Evolutionary conservation across 2,329 filamentous ascomycete species (phyloP).

Genomic region (Beauveria sp.): DNA sequence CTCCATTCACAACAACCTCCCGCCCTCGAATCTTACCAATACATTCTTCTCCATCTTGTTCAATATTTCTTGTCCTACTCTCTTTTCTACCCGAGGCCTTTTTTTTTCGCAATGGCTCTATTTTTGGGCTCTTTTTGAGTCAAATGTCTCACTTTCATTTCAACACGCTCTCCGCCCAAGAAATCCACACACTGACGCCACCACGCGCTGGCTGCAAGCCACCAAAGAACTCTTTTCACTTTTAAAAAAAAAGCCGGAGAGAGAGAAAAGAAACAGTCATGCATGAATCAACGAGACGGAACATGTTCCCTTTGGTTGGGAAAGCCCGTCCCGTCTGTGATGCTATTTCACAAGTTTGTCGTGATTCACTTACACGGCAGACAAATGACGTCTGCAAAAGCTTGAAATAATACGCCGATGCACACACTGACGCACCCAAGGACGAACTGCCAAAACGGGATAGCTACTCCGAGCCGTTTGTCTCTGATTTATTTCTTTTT

Average conservation of each 20-base stretch:
- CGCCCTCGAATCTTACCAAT: too few species aligned
- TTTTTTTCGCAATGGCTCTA: background rate
- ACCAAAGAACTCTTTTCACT: background rate
- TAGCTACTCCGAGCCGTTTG: slow-evolving; percentile 4
- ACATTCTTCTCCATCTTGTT: background rate
- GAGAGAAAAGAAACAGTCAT: background rate
- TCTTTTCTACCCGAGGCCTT: background rate
- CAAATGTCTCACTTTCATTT: slow-evolving; percentile 9
- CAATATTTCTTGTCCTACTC: background rate
- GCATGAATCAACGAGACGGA: background rate
- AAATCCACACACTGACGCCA: background rate
- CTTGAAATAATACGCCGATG: background rate
- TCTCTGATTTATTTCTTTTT: slow-evolving; percentile 13
- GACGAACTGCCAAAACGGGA: slow-evolving; percentile 4
- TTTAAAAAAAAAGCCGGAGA: background rate
- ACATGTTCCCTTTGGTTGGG: background rate
- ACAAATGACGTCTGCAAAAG: too few species aligned
- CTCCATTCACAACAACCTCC: too few species aligned
- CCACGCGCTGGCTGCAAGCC: background rate
- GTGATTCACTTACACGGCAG: background rate
- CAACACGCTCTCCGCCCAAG: background rate
- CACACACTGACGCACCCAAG: background rate
- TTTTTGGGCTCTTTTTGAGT: slow-evolving; percentile 6
- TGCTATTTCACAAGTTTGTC: background rate
- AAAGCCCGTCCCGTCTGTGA: background rate